Evolutionary conservation across 176 grass and related monocot species (phyloP), one percentile per base, ranked within the genome.

Genomic region (Areca catechu): DNA sequence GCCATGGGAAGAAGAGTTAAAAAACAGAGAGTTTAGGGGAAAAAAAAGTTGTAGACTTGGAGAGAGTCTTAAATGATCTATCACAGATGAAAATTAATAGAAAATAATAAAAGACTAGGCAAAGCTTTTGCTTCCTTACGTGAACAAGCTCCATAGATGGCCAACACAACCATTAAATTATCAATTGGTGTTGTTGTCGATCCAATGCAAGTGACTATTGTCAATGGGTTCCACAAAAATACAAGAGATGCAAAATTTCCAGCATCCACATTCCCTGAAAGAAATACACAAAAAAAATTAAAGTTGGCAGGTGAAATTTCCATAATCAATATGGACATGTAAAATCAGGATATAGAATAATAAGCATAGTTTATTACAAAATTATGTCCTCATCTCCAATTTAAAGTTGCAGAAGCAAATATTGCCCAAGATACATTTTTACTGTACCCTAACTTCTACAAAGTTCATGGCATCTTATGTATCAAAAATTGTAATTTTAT

Each of bases 191-290:
- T 85, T 75, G 93, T 88, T 68, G 84, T 92, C 47, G 80, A 92
- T 54, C 87, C 93, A 57, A 92, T 34, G 72, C 93, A 98, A 62
- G 81, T 85, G 53, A 98, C 70, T 69, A 98, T 85, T 70, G 84
- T 79, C 78, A 89, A 76, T 51, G 93, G 93, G 49, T 98, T 98
- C 93, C 93, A 98, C 64, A 98, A 50, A 85, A 92, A 98, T 71
- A 98, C 77, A 53, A 92, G 76, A 60, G 87, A 91, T 63, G 87
- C 87, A 74, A 91, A 69, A 71, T 92, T 88, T 75, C 84, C 93
- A 30, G 75, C 24, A 16, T 55, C 82, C 66, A 80, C 49, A 48
- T 78, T 75, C 43, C 68, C 90, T 89, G 80, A 49, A 74, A 67
- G 19, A 50, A 52, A 47, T 57, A 53, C 30, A 20, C 48, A 58